phyloP scores from a whole-genome alignment of 2,329 filamentous ascomycete genomes.

The Phyllosticta citribraziliensis region DNA sequence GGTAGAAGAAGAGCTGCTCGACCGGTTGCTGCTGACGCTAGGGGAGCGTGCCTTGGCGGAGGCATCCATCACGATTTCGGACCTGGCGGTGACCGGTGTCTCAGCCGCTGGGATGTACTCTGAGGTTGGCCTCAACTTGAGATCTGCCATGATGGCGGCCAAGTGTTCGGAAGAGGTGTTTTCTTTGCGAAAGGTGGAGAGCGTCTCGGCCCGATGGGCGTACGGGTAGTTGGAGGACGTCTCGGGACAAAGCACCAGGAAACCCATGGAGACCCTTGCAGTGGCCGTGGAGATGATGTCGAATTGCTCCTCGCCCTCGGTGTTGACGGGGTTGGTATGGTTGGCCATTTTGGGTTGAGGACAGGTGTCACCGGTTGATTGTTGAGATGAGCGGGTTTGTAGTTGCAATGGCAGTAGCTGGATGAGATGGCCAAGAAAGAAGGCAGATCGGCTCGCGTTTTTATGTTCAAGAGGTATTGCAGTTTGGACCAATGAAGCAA shows the following conservation, averaged over 20 bases:
- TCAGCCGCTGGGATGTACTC: not conserved
- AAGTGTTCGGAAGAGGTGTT: not conserved
- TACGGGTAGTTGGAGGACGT: constrained; percentile 12
- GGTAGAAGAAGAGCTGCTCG: constrained; percentile 37
- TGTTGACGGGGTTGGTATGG: not conserved
- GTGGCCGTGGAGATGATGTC: constrained; percentile 13
- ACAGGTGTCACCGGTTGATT: not conserved
- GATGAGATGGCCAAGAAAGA: not conserved
- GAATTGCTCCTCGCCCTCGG: not conserved
- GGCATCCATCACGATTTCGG: not conserved
- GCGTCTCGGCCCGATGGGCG: not conserved
- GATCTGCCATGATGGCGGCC: too few species aligned
- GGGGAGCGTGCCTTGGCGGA: constrained; percentile 35
- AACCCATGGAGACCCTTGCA: not conserved
- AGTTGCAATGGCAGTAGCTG: not conserved
- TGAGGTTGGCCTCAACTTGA: not conserved
- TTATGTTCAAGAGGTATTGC: not conserved
- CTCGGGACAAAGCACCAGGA: constrained; percentile 14
- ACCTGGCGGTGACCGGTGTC: not conserved
- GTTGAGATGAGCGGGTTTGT: not conserved
- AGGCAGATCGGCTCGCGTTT: not conserved
- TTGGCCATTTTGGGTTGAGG: not conserved
- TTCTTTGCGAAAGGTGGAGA: not conserved
- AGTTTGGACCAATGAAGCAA: not conserved
- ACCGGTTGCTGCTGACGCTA: constrained; percentile 38